phyloP scores from a whole-genome alignment of 164 flowering plant species.

The Liriodendron chinense region DNA sequence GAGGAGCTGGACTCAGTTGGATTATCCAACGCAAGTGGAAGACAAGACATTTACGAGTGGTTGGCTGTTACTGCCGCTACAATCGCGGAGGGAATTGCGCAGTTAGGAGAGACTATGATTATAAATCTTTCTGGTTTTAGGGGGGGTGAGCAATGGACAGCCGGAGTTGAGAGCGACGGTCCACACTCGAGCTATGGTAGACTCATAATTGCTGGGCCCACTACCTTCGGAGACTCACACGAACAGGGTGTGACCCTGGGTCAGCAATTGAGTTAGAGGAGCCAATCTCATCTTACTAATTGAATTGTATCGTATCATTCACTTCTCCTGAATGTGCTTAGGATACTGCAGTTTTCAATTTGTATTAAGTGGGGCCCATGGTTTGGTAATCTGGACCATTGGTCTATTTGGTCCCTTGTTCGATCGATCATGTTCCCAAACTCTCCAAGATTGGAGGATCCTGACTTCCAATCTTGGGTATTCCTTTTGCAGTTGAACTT shows the following conservation, averaged over 20 bases:
- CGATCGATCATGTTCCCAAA: no score
- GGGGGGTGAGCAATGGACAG: conserved; percentile 4
- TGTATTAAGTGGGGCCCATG: neutral
- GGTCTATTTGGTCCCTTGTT: no score
- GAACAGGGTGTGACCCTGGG: neutral
- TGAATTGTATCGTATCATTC: no score
- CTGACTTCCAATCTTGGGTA: no score
- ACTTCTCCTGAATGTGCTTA: neutral
- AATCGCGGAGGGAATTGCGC: conserved; percentile 26
- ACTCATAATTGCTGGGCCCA: conserved; percentile 5
- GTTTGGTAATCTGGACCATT: neutral
- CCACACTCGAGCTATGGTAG: neutral
- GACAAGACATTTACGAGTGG: neutral
- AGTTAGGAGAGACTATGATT: neutral
- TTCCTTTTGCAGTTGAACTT: no score
- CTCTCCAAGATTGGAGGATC: no score
- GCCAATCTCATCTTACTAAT: neutral
- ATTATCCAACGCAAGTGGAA: no score
- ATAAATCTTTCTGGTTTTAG: neutral
- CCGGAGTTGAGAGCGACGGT: conserved; percentile 1
- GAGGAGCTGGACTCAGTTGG: no score
- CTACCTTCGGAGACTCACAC: conserved; percentile 7
- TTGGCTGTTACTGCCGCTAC: neutral
- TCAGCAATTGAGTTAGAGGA: neutral
- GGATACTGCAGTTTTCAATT: neutral